Evolutionary conservation across 768 basidiomycete species (phyloP).

Genomic region (Boletales sp.): DNA sequence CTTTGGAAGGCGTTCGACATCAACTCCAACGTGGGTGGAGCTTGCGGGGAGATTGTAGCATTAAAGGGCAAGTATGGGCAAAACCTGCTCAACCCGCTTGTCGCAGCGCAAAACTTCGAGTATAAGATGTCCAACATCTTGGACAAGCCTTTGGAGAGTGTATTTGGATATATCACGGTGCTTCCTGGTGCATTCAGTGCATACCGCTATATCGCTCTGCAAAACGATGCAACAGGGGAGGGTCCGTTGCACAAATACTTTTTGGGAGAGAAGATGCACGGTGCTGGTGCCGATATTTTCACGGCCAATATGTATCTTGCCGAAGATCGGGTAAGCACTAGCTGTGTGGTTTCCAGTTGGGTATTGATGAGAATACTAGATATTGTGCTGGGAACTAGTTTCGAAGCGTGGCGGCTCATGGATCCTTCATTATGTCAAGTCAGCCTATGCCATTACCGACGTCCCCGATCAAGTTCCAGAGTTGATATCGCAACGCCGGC

Average conservation of each 20-base stretch:
- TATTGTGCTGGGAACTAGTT: constrained; percentile 96
- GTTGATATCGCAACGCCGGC: constrained; percentile 91
- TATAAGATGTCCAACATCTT: constrained; percentile 94
- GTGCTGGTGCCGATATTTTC: constrained; percentile 85
- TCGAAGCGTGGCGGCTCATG: constrained; percentile 89
- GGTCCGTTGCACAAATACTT: constrained; percentile 96
- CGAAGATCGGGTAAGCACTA: constrained; percentile 65
- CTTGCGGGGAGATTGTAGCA: constrained; percentile 95
- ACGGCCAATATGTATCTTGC: constrained; percentile 97
- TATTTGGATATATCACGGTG: constrained; percentile 95
- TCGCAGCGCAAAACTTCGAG: constrained; percentile 92
- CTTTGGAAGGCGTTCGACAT: constrained; percentile 95
- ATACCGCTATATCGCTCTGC: constrained; percentile 85
- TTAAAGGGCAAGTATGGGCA: constrained; percentile 81
- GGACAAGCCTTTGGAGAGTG: constrained; percentile 85
- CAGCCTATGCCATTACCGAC: constrained; percentile 94
- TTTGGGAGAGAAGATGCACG: constrained; percentile 93
- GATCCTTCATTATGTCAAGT: constrained; percentile 94
- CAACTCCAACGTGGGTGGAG: constrained; percentile 87
- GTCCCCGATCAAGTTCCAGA: constrained; percentile 85
- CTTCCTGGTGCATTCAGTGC: constrained; percentile 91
- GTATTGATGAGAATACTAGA: constrained; percentile 41
- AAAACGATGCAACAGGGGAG: constrained; percentile 78
- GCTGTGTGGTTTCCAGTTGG: too few relatives aligned
- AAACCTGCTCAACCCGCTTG: constrained; percentile 79